Base-by-base conservation (phyloP, 768 basidiomycete species). In the Panaeolus cyanescens region DNA sequence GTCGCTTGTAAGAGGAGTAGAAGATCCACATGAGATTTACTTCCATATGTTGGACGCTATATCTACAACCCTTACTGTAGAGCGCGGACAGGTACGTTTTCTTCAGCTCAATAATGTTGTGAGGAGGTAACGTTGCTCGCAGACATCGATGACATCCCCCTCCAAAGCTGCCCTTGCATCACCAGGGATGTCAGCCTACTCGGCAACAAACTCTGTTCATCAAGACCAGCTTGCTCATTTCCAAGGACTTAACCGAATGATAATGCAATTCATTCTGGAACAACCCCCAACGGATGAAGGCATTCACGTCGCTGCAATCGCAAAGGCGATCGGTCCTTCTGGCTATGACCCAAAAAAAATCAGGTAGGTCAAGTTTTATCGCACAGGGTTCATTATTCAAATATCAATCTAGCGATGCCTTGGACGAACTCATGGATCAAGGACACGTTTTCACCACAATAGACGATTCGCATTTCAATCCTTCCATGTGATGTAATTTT, bases 11-110 rank as follows among this genome's bases (percentile, higher is more conserved):
- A 85, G 92, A 25, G 79, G 80, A 6, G 76, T 90, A 42, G 83
- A 78, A 30, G 91, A 95, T 66, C 75, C 80, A 9, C 85, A 91
- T 70, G 96, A 98, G 73, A 74, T 91, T 22, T 89, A 87, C 70
- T 95, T 91, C 73, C 95, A 98, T 72, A 74, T 88, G 36, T 71
- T 92, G 57, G 93, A 98, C 66, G 80, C 84, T 12, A 86, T 95
- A 65, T 82, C 83, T 22, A 86, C 90, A 12, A 87, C 83, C 57
- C 74, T 93, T 63, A 82, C 81, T 54, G 74, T 88, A 61, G 85
- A 91, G 67, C 80, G 85, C 32, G 92, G 92, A 36, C 78, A 85
- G 54, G 89, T 91, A 71, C 67, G 85, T 72, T 19, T 28, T 40
- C 28, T 32, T 42, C 33, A 37, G 31, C 17, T 28, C 19, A 4